Conservation (phyloP, 23 red algal genomes). For the Agarophyton chilense region DNA sequence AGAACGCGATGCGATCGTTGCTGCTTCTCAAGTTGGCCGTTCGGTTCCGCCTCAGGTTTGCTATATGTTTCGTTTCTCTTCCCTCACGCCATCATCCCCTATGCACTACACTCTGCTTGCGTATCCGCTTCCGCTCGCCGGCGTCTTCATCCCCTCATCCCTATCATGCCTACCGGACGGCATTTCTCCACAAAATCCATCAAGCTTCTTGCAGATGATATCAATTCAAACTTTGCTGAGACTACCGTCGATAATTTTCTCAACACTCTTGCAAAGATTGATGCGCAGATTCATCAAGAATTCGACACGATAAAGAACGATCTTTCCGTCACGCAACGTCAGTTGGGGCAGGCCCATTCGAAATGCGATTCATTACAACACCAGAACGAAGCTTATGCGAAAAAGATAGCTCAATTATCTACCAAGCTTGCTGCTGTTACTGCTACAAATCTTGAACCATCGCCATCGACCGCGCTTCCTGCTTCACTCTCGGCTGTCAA, state of each 20-base stretch:
- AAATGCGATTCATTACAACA: conserved; percentile 10
- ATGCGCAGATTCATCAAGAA: conserved; percentile 50
- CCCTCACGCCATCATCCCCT: neutral
- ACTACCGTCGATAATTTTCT: conserved; percentile 40
- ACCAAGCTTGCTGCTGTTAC: neutral
- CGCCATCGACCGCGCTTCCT: neutral
- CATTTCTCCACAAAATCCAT: conserved; percentile 61
- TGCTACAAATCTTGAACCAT: neutral
- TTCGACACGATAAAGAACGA: conserved; percentile 46
- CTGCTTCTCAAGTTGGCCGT: neutral
- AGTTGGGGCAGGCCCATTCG: neutral
- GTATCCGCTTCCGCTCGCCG: neutral
- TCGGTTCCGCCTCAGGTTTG: neutral
- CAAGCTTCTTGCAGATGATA: conserved; percentile 47
- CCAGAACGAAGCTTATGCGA: conserved; percentile 1
- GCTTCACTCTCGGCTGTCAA: neutral
- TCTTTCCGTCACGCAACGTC: conserved; percentile 1
- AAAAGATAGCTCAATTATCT: neutral
- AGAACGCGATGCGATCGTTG: neutral
- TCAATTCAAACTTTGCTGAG: conserved; percentile 16
- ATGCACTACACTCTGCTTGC: neutral
- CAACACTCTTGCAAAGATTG: conserved; percentile 45
- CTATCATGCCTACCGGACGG: neutral
- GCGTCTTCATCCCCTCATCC: neutral
- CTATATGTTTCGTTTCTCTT: neutral